Evolutionary conservation across 2,329 filamentous ascomycete genomes (phyloP).

Genomic region (Macrophomina tecta): DNA sequence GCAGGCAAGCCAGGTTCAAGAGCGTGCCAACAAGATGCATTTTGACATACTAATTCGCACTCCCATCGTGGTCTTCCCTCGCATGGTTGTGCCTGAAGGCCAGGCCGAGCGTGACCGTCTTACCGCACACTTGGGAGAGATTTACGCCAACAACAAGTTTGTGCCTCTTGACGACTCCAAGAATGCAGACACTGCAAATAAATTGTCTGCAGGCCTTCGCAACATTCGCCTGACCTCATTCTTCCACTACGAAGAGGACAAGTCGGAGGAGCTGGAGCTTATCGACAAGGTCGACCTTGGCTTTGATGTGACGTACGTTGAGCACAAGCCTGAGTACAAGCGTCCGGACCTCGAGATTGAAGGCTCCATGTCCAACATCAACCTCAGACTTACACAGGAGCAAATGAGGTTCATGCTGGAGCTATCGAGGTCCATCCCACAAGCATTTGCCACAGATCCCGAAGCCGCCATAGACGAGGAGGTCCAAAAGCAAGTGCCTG

Average conservation of each 20-base stretch:
- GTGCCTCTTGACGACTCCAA: constrained; percentile 79
- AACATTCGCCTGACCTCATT: constrained; percentile 91
- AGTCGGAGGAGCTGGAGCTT: constrained; percentile 87
- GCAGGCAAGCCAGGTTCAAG: constrained; percentile 90
- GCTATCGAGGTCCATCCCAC: constrained; percentile 84
- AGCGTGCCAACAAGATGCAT: constrained; percentile 87
- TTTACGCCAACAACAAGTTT: constrained; percentile 95
- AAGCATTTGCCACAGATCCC: constrained; percentile 78
- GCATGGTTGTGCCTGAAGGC: constrained; percentile 70
- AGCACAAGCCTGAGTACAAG: constrained; percentile 77
- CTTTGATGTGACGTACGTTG: constrained; percentile 89
- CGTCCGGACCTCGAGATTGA: constrained; percentile 91
- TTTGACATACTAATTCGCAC: constrained; percentile 94
- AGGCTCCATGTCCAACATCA: constrained; percentile 91
- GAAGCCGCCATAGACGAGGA: constrained; percentile 73
- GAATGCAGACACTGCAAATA: constrained; percentile 78
- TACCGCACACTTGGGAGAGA: constrained; percentile 94
- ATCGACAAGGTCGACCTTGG: constrained; percentile 96
- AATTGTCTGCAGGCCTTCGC: constrained; percentile 86
- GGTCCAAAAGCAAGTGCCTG: constrained; percentile 74
- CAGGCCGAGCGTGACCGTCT: constrained; percentile 77
- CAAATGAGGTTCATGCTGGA: constrained; percentile 90
- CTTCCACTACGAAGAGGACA: constrained; percentile 76
- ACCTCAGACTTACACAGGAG: constrained; percentile 85
- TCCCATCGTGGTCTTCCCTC: constrained; percentile 93